A percentile compares a stretch with the other conserved stretches of the same genome.
Conservation (phyloP, 1,139 yeast genomes). For the Yamadazyma pseudoaaseri region DNA sequence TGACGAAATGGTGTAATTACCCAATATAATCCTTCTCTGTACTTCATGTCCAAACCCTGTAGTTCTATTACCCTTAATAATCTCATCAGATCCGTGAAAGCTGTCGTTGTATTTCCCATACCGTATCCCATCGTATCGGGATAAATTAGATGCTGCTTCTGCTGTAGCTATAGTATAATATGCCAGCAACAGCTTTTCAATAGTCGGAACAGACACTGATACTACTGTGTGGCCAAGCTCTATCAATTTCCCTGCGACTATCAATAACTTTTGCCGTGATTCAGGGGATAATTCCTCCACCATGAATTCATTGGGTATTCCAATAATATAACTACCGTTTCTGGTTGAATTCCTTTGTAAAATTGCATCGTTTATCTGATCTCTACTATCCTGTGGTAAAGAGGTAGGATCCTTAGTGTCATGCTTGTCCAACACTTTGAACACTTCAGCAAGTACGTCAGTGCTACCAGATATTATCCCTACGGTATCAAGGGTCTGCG, state of each 20-base stretch:
- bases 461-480: constrained; percentile 68
- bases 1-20: constrained; percentile 81
- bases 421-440: constrained; percentile 49
- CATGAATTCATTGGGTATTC: constrained; percentile 68
- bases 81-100: constrained; percentile 27
- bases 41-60: constrained; percentile 79
- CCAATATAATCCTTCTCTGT: constrained; percentile 75
- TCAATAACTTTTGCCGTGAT: constrained; percentile 47
- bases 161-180: constrained; percentile 89
- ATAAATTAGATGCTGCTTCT: constrained; percentile 89
- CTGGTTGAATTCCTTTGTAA: constrained; percentile 9
- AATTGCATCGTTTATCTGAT: constrained; percentile 15
- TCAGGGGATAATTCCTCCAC: constrained; percentile 52
- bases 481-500: constrained; percentile 92
- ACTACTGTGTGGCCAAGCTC: constrained; percentile 54
- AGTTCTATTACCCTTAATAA: constrained; percentile 60
- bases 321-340: constrained; percentile 44
- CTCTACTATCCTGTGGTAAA: constrained; percentile 38
- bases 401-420: constrained; percentile 86
- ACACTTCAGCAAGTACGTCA: constrained; percentile 47
- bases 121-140: constrained; percentile 87
- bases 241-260: constrained; percentile 41
- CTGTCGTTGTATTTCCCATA: constrained; percentile 51
- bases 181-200: constrained; percentile 69
- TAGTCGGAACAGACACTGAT: constrained; percentile 67